These are phyloP conservation scores for Flagelloscypha sp. DNA, from an alignment of 768 basidiomycete genomes.

Conservation along the genomic window DNA sequence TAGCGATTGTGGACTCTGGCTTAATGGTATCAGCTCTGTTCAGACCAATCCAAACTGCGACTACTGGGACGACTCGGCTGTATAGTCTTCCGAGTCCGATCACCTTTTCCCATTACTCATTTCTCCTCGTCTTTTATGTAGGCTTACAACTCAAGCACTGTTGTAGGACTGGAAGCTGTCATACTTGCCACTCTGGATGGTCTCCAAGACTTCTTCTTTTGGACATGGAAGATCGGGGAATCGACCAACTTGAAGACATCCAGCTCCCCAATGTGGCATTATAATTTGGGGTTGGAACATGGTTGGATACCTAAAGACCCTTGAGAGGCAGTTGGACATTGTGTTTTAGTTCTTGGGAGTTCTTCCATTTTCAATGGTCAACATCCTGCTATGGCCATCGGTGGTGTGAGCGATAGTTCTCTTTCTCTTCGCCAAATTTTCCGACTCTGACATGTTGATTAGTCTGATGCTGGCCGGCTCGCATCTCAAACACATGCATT, in stretches of 20 bases:
- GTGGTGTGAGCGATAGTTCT: constrained; percentile 40
- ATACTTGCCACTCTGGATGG: constrained; percentile 82
- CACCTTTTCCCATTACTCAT: constrained; percentile 13
- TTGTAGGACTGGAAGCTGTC: constrained; percentile 53
- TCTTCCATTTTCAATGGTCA: constrained; percentile 41
- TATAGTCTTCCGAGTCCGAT: too few species aligned
- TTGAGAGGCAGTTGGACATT: constrained; percentile 37
- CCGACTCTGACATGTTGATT: constrained; percentile 25
- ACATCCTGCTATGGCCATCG: constrained; percentile 62
- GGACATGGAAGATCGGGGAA: constrained; percentile 93
- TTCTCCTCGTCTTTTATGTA: constrained; percentile 17
- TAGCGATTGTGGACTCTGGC: constrained; percentile 51
- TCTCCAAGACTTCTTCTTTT: constrained; percentile 90
- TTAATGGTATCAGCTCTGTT: constrained; percentile 38
- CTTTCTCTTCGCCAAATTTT: constrained; percentile 12
- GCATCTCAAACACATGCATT: constrained; percentile 48
- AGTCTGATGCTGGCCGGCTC: constrained; percentile 54
- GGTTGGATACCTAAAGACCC: constrained; percentile 80
- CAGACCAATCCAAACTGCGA: constrained; percentile 21
- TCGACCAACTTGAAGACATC: constrained; percentile 60
- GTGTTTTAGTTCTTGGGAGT: constrained; percentile 28
- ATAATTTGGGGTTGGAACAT: constrained; percentile 73
- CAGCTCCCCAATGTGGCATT: constrained; percentile 78
- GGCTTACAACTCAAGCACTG: constrained; percentile 50
- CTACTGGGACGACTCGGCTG: constrained; percentile 33